Evolutionary conservation across 306 rosid species (phyloP).

Genomic region (Styphnolobium japonicum): DNA sequence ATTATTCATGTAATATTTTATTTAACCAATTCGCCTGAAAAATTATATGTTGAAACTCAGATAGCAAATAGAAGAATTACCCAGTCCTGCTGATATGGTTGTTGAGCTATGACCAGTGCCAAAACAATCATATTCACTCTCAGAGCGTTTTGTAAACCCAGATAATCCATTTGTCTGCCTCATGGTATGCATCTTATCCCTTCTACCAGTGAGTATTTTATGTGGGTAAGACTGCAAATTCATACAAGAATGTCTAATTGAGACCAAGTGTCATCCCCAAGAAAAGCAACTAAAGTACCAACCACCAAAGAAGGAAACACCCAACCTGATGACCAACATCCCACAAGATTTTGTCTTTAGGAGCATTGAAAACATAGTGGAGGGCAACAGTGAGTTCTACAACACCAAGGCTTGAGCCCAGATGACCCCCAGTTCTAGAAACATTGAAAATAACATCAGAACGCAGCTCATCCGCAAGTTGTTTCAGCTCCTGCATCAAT

Average conservation of each 20-base stretch:
- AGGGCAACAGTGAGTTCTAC: constrained; percentile 96
- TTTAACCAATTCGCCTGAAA: not conserved
- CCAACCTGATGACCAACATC: constrained; percentile 98
- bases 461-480: constrained; percentile 78
- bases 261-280: not conserved
- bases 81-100: constrained; percentile 92
- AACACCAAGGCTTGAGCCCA: constrained; percentile 96
- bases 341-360: constrained; percentile 87
- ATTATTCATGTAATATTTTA: not conserved
- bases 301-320: constrained; percentile 8
- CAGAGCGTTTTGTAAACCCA: constrained; percentile 84
- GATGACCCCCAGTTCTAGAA: constrained; percentile 88
- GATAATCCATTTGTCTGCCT: constrained; percentile 83
- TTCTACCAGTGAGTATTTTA: constrained; percentile 92
- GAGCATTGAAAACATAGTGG: constrained; percentile 85
- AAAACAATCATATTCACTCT: constrained; percentile 87
- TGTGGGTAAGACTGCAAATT: constrained; percentile 79
- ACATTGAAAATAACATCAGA: constrained; percentile 89
- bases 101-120: constrained; percentile 98
- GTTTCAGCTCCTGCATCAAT: constrained; percentile 68
- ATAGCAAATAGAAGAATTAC: constrained; percentile 41
- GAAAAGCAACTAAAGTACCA: not conserved
- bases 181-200: constrained; percentile 78
- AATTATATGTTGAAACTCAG: not conserved
- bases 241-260: not conserved